A percentile compares a stretch with the other conserved stretches of the same genome.
Conservation (phyloP, 2,329 filamentous ascomycete genomes). For the Ciborinia camelliae region DNA sequence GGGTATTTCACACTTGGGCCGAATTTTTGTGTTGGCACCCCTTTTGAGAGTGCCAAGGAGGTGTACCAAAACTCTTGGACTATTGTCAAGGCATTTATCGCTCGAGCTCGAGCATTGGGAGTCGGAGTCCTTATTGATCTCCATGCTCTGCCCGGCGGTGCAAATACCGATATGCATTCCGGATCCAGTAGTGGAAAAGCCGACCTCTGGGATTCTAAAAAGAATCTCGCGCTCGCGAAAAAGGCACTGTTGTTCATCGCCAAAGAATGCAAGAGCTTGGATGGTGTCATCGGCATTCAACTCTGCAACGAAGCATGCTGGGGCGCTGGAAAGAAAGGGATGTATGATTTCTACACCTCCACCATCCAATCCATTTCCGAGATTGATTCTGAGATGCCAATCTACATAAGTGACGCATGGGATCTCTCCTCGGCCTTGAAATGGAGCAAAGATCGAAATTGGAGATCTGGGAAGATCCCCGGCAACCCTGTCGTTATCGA, state of each 20-base stretch:
- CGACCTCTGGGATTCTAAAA: conserved; percentile 47
- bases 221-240: conserved; percentile 46
- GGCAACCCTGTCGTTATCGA: conserved; percentile 52
- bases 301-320: conserved; percentile 54
- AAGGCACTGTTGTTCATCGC: conserved; percentile 50
- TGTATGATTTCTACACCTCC: conserved; percentile 57
- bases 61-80: conserved; percentile 54
- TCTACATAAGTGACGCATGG: conserved; percentile 59
- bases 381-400: conserved; percentile 49
- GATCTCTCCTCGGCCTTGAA: conserved; percentile 45
- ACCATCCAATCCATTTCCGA: conserved; percentile 45
- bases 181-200: conserved; percentile 51
- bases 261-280: conserved; percentile 40
- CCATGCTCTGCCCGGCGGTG: conserved; percentile 57
- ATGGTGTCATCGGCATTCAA: conserved; percentile 53
- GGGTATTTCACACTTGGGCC: conserved; percentile 56
- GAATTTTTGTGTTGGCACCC: conserved; percentile 48
- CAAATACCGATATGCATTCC: conserved; percentile 53
- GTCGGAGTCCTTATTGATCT: conserved; percentile 55
- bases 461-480: conserved; percentile 22
- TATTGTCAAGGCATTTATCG: conserved; percentile 46
- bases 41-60: conserved; percentile 45
- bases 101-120: conserved; percentile 44
- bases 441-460: conserved; percentile 43
- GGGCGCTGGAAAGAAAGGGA: conserved; percentile 43